phyloP scores from a whole-genome alignment of 306 rosid species.

The Citrullus mucosospermus region DNA sequence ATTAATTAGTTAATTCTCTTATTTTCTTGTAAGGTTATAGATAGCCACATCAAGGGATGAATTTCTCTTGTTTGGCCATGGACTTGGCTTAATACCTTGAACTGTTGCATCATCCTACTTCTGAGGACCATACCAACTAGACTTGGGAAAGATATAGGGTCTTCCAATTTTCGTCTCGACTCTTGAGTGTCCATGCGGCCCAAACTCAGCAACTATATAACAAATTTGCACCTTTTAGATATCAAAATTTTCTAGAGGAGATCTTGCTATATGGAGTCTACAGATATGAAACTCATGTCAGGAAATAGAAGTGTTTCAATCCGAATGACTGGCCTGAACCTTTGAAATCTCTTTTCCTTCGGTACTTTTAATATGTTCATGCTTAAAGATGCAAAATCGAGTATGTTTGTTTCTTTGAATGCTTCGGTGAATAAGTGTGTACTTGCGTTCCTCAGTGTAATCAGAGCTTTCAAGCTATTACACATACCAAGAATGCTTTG shows the following conservation, averaged over 20 bases:
- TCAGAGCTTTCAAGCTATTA: background rate
- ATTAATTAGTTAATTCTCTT: no score
- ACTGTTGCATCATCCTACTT: no score
- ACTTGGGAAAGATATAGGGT: background rate
- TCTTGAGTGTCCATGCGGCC: background rate
- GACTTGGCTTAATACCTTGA: no score
- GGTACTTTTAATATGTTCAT: background rate
- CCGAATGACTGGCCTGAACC: background rate
- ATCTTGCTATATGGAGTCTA: background rate
- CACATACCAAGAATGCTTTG: background rate
- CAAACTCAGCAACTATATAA: background rate
- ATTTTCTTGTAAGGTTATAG: no score
- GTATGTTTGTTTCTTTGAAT: background rate
- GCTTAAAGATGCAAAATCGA: background rate
- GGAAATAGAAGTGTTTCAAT: background rate
- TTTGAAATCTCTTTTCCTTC: background rate
- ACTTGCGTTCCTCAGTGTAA: background rate
- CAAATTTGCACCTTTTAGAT: background rate
- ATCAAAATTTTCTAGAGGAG: background rate
- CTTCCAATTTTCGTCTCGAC: background rate
- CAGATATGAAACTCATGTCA: background rate
- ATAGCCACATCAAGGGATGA: no score
- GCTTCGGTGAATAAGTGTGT: background rate
- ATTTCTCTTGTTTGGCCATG: no score
- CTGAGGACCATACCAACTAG: background rate